phyloP scores from a whole-genome alignment of 2,329 filamentous ascomycete genomes.

The Fusarium sp. region DNA sequence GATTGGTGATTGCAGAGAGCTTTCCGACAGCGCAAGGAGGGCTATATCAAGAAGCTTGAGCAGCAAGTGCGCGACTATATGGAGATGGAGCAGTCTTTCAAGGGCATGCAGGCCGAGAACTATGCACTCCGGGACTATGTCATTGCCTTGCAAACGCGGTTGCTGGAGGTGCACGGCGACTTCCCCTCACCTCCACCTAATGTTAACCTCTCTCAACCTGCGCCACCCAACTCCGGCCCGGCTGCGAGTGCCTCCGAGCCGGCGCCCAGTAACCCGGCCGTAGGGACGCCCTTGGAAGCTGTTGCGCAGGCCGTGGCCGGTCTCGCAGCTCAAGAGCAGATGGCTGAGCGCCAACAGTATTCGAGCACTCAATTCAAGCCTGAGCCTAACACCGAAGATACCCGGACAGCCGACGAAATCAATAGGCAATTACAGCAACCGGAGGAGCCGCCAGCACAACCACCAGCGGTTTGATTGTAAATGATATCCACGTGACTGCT shows the following conservation, averaged over 20 bases:
- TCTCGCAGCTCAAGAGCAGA: slow-evolving; percentile 60
- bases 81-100: slow-evolving; percentile 82
- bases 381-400: slow-evolving; percentile 59
- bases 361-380: slow-evolving; percentile 55
- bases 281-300: slow-evolving; percentile 61
- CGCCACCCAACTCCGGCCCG: slow-evolving; percentile 44
- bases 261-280: slow-evolving; percentile 48
- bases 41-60: slow-evolving; percentile 98
- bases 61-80: slow-evolving; percentile 89
- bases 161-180: slow-evolving; percentile 88
- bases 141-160: slow-evolving; percentile 87
- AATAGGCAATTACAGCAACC: slow-evolving; percentile 68
- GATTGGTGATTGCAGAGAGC: slow-evolving; percentile 76
- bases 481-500: slow-evolving; percentile 35
- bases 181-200: slow-evolving; percentile 87
- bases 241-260: slow-evolving; percentile 46
- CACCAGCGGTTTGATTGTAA: slow-evolving; percentile 39
- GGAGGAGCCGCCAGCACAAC: slow-evolving; percentile 49
- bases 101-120: slow-evolving; percentile 89
- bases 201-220: slow-evolving; percentile 73
- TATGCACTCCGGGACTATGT: slow-evolving; percentile 94
- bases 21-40: slow-evolving; percentile 97
- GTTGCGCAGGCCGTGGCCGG: slow-evolving; percentile 67
- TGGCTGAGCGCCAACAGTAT: slow-evolving; percentile 56
- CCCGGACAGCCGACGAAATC: slow-evolving; percentile 67